These are phyloP conservation scores for Coniochaeta sp. DNA, from an alignment of 2,329 filamentous ascomycete genomes.

Conservation along the genomic window DNA sequence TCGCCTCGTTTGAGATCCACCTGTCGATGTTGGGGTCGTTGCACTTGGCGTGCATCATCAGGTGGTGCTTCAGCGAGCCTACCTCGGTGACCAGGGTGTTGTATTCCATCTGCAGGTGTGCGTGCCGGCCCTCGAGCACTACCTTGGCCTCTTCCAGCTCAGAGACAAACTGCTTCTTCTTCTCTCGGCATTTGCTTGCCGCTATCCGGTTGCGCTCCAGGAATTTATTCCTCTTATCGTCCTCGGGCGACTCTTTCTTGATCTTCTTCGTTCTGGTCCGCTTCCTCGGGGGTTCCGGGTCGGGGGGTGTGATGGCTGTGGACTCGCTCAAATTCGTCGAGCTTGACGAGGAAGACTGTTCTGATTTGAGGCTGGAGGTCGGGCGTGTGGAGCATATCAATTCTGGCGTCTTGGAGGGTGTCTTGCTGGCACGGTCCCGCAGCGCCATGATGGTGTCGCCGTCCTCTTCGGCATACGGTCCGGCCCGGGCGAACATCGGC, in stretches of 20 bases:
- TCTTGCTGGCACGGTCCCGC: neutral
- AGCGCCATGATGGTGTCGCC: neutral
- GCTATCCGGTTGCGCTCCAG: conserved; percentile 66
- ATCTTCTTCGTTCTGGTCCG: conserved; percentile 13
- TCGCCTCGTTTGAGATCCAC: conserved; percentile 46
- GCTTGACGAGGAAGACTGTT: conserved; percentile 9
- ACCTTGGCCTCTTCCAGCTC: conserved; percentile 39
- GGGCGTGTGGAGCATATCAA: conserved; percentile 9
- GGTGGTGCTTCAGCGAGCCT: conserved; percentile 37
- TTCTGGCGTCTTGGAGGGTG: neutral
- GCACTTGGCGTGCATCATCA: conserved; percentile 46
- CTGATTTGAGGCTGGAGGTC: conserved; percentile 12
- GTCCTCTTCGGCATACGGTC: neutral
- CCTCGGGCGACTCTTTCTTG: conserved; percentile 15
- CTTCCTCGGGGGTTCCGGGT: conserved; percentile 18
- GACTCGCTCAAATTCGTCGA: neutral
- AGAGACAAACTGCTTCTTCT: conserved; percentile 48
- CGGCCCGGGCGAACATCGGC: neutral
- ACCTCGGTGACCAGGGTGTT: conserved; percentile 34
- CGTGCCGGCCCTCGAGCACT: conserved; percentile 35
- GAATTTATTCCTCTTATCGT: conserved; percentile 46
- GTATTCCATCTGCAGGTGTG: conserved; percentile 33
- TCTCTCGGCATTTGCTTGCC: conserved; percentile 66
- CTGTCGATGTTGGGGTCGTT: conserved; percentile 43
- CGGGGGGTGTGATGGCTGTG: conserved; percentile 11